Evolutionary conservation across 768 basidiomycete genomes (phyloP).

Genomic region (Suillus occidentalis): DNA sequence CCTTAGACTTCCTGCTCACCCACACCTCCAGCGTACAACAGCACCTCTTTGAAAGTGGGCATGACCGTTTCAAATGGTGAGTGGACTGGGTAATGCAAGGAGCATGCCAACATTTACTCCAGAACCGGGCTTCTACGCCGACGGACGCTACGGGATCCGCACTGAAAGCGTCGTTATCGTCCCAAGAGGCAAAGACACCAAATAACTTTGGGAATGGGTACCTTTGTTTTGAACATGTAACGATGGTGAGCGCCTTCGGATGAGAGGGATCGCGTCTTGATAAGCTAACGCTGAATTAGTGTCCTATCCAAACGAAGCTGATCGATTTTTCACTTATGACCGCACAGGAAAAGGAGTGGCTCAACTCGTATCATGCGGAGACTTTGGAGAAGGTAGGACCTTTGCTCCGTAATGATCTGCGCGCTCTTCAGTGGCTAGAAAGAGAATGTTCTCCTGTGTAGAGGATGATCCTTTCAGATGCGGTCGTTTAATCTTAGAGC

Average conservation of each 20-base stretch:
- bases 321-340: constrained; percentile 64
- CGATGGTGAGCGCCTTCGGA: constrained; percentile 60
- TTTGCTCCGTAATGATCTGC: constrained; percentile 58
- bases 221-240: constrained; percentile 82
- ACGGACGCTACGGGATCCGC: constrained; percentile 89
- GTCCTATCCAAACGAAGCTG: constrained; percentile 86
- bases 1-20: neutral
- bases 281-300: constrained; percentile 35
- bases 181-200: constrained; percentile 63
- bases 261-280: neutral
- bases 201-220: constrained; percentile 84
- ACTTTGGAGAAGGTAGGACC: constrained; percentile 72
- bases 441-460: constrained; percentile 47
- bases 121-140: constrained; percentile 92
- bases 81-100: constrained; percentile 6
- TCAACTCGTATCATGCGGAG: constrained; percentile 82
- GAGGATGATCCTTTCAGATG: neutral
- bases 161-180: constrained; percentile 90
- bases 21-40: constrained; percentile 57
- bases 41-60: constrained; percentile 68
- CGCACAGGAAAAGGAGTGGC: constrained; percentile 72
- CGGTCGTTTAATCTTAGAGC: neutral
- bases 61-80: constrained; percentile 88
- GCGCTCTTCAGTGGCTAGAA: constrained; percentile 63
- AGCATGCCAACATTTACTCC: neutral